Evolutionary conservation across 139 green algal genomes (phyloP), one percentile per base, ranked within the genome.

Genomic region (Closterium sp.): DNA sequence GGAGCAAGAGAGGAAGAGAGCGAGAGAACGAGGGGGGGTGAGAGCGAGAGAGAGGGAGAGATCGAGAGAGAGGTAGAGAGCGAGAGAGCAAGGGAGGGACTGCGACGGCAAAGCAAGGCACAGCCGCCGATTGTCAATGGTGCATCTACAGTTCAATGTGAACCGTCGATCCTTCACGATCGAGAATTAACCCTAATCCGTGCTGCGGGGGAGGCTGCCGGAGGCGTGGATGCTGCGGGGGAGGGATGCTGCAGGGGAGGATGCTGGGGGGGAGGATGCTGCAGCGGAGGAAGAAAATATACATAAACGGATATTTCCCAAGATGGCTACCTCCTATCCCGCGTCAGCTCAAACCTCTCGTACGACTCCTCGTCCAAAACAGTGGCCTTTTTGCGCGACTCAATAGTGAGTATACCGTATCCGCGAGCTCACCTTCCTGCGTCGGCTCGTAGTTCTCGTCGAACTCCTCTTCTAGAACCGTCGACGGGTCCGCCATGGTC

Each of bases 381-480:
- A 73, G 13, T 31, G 22, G 28, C 19, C 6, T 31, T 89, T 89
- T n/a, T 19, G 42, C 17, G 13, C 88, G 32, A 17, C 31, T 50
- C 22, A 89, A n/a, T 27, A 89, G 28, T 24, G 27, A 31, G 27
- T 86, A 88, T 29, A 70, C 9, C 1, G 31, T 24, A 70, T 79
- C 17, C 2, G 62, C 10, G 62, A 24, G 19, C 70, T 21, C 50
- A 96, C 96, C 96, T 94, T 96, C 89, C 32, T 96, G 90, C 0
- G 93, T 97, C 7, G 97, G 97, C 90, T 97, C 96, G 91, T 97
- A 98, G 90, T 97, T 96, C 28, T 96, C 96, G 86, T 98, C 97
- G 34, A 97, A 94, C 91, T 97, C 94, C 93, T 97, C 96, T 85
- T 97, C 96, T 28, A 97, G 91, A 27, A 97, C 87, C 27, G 96